Evolutionary conservation across 345 rosid genomes (phyloP), one percentile per base, ranked within the genome.

Genomic region (Linum trigynum): DNA sequence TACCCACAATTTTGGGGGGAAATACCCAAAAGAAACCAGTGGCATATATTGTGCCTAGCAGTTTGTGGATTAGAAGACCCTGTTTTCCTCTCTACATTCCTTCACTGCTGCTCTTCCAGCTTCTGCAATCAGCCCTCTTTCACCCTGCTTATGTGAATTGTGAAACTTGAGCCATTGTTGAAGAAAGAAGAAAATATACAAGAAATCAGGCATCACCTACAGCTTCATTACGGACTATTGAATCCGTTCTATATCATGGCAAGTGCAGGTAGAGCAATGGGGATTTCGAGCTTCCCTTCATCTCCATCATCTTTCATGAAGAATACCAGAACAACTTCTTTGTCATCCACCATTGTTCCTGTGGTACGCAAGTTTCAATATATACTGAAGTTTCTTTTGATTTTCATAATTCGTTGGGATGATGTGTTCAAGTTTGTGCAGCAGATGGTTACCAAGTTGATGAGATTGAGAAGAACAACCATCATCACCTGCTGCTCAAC

Each of bases 251-350:
- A 65, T 38, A 79, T 67, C 10, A 85, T 89, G 86, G 85, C 89
- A 67, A 65, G 69, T 48, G 80, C 78, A 69, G 86, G 86, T 72
- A 75, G 77, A 59, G 72, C 86, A 51, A 77, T 79, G 57, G 84
- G 90, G 69, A 74, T 80, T 59, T 72, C 88, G 7, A 82, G 79
- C 76, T 80, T 84, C 69, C 76, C 85, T 39, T 81, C 82, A 42
- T 72, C 83, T 57, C 77, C 79, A 83, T 5, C 67, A 61, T 69
- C 68, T 74, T 41, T 38, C 69, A 63, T 68, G 75, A 78, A 69
- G 5, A 72, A 69, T 78, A 76, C 71, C 75, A 61, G 65, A 45
- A 40, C 65, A 59, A 23, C 32, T 23, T 66, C 73, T 61, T 68
- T 63, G 5, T 42, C 38, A 42, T 17, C 38, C 50, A 15, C 1